phyloP scores from a whole-genome alignment of 192 early-diverging fungal species.

The Coemansia interrupta region DNA sequence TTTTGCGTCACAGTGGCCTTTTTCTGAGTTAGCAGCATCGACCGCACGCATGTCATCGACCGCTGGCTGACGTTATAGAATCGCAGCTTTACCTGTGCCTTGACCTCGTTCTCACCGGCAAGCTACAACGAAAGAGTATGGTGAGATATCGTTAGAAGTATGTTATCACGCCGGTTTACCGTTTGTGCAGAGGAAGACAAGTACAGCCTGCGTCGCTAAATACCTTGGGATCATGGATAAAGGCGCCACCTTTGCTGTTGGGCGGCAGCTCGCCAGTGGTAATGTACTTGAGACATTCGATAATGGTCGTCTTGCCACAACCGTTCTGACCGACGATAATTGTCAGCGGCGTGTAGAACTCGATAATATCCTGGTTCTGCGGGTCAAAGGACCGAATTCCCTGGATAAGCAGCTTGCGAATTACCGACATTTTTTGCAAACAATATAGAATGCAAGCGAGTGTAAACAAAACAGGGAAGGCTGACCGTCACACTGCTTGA shows the following conservation, averaged over 20 bases:
- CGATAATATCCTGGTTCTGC: constrained; percentile 65
- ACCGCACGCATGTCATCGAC: constrained; percentile 72
- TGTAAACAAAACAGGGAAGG: constrained; percentile 1
- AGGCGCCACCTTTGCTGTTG: constrained; percentile 80
- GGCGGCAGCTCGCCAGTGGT: constrained; percentile 90
- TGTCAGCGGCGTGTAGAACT: constrained; percentile 88
- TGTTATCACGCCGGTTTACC: background rate
- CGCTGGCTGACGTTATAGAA: constrained; percentile 77
- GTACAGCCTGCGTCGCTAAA: constrained; percentile 6
- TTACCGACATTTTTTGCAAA: constrained; percentile 53
- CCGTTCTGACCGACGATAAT: constrained; percentile 95
- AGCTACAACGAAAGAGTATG: constrained; percentile 41
- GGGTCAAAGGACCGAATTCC: constrained; percentile 93
- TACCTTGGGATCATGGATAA: constrained; percentile 92
- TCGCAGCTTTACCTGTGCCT: constrained; percentile 85
- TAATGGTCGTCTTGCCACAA: constrained; percentile 96
- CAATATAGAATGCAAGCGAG: background rate
- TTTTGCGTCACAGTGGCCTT: constrained; percentile 58
- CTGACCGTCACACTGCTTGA: background rate
- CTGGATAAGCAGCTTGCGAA: constrained; percentile 71
- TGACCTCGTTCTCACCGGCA: constrained; percentile 71
- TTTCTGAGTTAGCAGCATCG: constrained; percentile 70
- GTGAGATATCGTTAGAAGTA: background rate
- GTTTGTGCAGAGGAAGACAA: background rate
- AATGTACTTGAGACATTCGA: constrained; percentile 94